phyloP scores from a whole-genome alignment of 2,329 filamentous ascomycete species.

The Rhynchosporium graminicola region DNA sequence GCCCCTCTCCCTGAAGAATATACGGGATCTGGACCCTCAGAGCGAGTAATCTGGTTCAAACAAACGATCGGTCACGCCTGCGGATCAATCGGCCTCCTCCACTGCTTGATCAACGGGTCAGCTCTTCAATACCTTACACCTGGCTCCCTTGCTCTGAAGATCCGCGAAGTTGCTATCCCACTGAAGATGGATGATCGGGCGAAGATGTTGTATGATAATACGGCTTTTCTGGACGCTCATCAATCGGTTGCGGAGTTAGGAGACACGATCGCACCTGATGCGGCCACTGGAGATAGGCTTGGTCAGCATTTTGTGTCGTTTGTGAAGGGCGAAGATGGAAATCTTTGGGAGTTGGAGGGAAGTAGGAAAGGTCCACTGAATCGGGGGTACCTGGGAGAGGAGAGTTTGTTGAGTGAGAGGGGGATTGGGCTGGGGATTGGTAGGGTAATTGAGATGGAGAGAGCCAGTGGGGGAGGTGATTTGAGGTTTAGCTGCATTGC shows the following conservation, averaged over 20 bases:
- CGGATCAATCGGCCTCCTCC: conserved; percentile 84
- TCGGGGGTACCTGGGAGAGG: conserved; percentile 53
- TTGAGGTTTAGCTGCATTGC: conserved; percentile 40
- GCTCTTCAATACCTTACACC: conserved; percentile 56
- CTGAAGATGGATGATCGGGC: conserved; percentile 68
- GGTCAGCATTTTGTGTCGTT: conserved; percentile 97
- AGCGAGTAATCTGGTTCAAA: conserved; percentile 89
- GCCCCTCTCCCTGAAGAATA: conserved; percentile 58
- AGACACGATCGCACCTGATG: conserved; percentile 74
- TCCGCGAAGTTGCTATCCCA: conserved; percentile 60
- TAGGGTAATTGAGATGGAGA: conserved; percentile 40
- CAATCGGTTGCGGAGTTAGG: conserved; percentile 73
- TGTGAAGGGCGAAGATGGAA: conserved; percentile 68
- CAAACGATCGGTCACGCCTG: conserved; percentile 96
- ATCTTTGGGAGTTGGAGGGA: conserved; percentile 71
- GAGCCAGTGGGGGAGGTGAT: conserved; percentile 30
- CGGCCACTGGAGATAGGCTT: conserved; percentile 66
- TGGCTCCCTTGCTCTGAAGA: conserved; percentile 42
- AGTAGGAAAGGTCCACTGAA: conserved; percentile 65
- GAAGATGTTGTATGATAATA: conserved; percentile 73
- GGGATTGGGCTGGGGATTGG: conserved; percentile 67
- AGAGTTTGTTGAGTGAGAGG: conserved; percentile 74
- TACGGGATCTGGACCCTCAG: conserved; percentile 62
- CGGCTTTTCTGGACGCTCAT: conserved; percentile 76
- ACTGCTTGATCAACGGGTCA: conserved; percentile 77